Evolutionary conservation across 1,139 yeast genomes (phyloP), one percentile per base, ranked within the genome.

Genomic region (Blastobotrys illinoisensis): DNA sequence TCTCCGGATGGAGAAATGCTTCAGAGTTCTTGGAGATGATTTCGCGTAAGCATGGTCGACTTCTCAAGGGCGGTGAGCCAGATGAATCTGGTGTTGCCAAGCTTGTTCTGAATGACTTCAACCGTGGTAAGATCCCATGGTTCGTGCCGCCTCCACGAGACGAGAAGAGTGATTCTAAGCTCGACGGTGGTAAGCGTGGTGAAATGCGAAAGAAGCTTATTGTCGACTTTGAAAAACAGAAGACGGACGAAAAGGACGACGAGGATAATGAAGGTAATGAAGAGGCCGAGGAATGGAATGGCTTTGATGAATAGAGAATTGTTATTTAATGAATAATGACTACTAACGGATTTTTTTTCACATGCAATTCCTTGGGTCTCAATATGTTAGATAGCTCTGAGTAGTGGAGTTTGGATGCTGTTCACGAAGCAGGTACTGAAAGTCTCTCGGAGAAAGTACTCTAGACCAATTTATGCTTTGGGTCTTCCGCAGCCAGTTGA

Each of bases 61-160:
- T 93, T 62, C 76, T 93, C 64, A 93, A 93, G 73, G 99, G 99
- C 58, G 99, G 98, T 62, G 99, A 93, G 73, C 96, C 98, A 1
- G 98, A 93, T 72, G 97, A 91, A 73, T 79, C 85, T 62, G 95
- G 97, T 64, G 91, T 93, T 56, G 85, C 99, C 51, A 93, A 90
- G 71, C 86, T 86, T 68, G 85, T 93, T 36, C 79, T 93, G 68
- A 90, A 88, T 65, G 99, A 93, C 71, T 93, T 93, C 76, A 93
- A 89, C 74, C 82, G 99, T 72, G 99, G 99, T 58, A 89, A 90
- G 68, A 90, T 93, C 55, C 99, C 99, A 21, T 93, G 99, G 99
- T 93, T 93, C 70, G 89, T 89, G 36, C 83, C 95, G 40, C 98
- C 99, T 48, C 98, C 98, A 14, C 71, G 70, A 21, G 79, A 71